A percentile compares a stretch with the other conserved stretches of the same genome.
Conservation (phyloP, 495 filamentous ascomycete genomes). For the Penicillium canescens region DNA sequence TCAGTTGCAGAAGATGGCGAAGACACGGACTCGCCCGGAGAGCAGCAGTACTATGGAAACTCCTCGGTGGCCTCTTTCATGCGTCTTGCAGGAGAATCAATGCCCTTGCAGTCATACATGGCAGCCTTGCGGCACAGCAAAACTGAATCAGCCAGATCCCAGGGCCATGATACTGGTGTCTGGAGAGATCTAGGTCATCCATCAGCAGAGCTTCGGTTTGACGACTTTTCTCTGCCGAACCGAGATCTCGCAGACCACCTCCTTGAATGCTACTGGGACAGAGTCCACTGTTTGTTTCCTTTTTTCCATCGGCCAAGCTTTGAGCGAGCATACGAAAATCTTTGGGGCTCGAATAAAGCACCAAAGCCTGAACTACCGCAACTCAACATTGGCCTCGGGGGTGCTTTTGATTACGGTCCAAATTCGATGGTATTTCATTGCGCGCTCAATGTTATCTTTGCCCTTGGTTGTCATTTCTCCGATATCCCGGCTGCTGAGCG, state of each 20-base stretch:
- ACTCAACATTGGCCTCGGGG: constrained; percentile 41
- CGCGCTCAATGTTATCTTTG: constrained; percentile 48
- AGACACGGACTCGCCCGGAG: constrained; percentile 24
- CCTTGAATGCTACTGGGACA: constrained; percentile 40
- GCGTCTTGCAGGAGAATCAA: constrained; percentile 33
- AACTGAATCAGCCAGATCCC: background rate
- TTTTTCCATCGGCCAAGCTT: constrained; percentile 49
- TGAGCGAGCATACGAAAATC: constrained; percentile 39
- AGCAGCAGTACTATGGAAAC: constrained; percentile 43
- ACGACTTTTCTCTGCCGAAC: constrained; percentile 39
- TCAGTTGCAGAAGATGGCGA: constrained; percentile 24
- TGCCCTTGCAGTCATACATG: constrained; percentile 20
- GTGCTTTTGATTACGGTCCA: constrained; percentile 35
- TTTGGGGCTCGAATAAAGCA: constrained; percentile 36
- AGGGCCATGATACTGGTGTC: constrained; percentile 16
- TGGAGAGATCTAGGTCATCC: constrained; percentile 23
- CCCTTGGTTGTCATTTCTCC: constrained; percentile 44
- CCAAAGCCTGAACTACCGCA: constrained; percentile 18
- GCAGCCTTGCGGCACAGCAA: constrained; percentile 13
- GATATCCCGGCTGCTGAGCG: constrained; percentile 38
- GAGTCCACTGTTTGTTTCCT: constrained; percentile 44
- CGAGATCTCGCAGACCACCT: constrained; percentile 47
- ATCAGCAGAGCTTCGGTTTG: constrained; percentile 20
- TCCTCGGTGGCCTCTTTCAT: constrained; percentile 46
- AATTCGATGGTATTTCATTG: constrained; percentile 45